Evolutionary conservation across 148 eudicot species (phyloP).

Genomic region (Arctostaphylos glauca): DNA sequence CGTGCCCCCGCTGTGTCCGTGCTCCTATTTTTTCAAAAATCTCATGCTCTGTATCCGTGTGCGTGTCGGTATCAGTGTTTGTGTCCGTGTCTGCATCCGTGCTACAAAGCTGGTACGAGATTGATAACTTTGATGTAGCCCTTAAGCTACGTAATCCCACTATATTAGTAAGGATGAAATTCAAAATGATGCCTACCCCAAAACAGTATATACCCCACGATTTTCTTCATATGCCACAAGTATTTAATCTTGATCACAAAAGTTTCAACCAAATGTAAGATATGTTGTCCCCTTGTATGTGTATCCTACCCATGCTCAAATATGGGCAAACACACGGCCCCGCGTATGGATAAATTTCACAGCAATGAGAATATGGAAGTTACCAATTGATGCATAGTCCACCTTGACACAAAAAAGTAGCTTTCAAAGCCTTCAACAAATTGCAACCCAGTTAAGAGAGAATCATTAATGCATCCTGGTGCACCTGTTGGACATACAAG

Average conservation of each 20-base stretch:
- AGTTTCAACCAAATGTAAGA: not conserved
- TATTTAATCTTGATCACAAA: not conserved
- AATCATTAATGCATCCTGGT: conserved; percentile 94
- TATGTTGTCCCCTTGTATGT: not conserved
- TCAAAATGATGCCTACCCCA: too few species aligned
- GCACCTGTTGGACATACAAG: conserved; percentile 62
- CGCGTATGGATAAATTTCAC: not conserved
- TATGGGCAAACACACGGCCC: not conserved
- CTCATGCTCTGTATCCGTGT: too few species aligned
- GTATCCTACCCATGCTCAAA: not conserved
- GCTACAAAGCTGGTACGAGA: too few species aligned
- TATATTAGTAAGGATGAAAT: too few species aligned
- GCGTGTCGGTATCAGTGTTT: too few species aligned
- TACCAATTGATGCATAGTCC: conserved; percentile 99
- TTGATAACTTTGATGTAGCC: not conserved
- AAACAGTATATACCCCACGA: not conserved
- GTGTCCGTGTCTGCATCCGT: too few species aligned
- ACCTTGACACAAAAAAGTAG: conserved; percentile 79
- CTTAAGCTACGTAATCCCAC: not conserved
- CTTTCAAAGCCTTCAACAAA: conserved; percentile 94
- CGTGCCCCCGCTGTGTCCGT: too few species aligned
- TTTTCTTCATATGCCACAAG: not conserved
- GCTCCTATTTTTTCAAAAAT: too few species aligned
- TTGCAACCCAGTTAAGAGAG: conserved; percentile 86
- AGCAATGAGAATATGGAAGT: conserved; percentile 16